Percentiles rank a stretch among this genome's conserved stretches.
Evolutionary conservation across 2,329 filamentous ascomycete genomes (phyloP).

Genomic region (Aphanoascus verrucosus): DNA sequence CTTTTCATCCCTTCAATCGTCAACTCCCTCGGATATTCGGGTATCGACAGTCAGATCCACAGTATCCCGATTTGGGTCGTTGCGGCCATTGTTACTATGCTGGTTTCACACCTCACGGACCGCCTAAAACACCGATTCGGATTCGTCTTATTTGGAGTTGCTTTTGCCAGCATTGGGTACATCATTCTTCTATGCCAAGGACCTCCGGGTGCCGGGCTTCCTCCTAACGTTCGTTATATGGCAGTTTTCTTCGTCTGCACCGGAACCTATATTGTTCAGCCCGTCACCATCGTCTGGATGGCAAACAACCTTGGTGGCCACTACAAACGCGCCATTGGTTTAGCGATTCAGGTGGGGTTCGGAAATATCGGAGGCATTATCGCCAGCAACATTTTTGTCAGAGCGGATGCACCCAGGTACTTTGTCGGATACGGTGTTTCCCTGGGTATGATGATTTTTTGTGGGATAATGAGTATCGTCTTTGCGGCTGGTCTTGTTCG

Average conservation of each 20-base stretch:
- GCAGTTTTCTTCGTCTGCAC: slow-evolving; percentile 55
- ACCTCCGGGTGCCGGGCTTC: slow-evolving; percentile 17
- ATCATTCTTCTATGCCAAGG: slow-evolving; percentile 47
- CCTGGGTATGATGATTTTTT: slow-evolving; percentile 35
- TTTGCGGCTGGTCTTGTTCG: slow-evolving; percentile 21
- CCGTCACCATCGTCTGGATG: slow-evolving; percentile 57
- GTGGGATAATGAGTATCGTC: slow-evolving; percentile 20
- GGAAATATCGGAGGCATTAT: slow-evolving; percentile 59
- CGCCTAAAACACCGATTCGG: slow-evolving; percentile 46
- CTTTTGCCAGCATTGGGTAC: slow-evolving; percentile 52
- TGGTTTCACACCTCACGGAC: slow-evolving; percentile 52
- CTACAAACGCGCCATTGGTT: slow-evolving; percentile 57
- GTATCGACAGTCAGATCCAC: slow-evolving; percentile 41
- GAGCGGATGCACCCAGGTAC: slow-evolving; percentile 50
- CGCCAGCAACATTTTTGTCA: slow-evolving; percentile 59
- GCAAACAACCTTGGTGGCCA: slow-evolving; percentile 62
- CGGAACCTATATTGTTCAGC: slow-evolving; percentile 54
- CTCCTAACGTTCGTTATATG: slow-evolving; percentile 48
- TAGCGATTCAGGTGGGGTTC: slow-evolving; percentile 61
- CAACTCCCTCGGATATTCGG: slow-evolving; percentile 33
- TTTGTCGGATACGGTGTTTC: slow-evolving; percentile 58
- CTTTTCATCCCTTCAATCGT: slow-evolving; percentile 35
- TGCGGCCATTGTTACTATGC: slow-evolving; percentile 49
- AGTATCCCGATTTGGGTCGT: slow-evolving; percentile 56
- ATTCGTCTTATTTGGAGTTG: slow-evolving; percentile 51